phyloP scores from a whole-genome alignment of 1,139 yeast species.

The Debaryomyces fabryi region DNA sequence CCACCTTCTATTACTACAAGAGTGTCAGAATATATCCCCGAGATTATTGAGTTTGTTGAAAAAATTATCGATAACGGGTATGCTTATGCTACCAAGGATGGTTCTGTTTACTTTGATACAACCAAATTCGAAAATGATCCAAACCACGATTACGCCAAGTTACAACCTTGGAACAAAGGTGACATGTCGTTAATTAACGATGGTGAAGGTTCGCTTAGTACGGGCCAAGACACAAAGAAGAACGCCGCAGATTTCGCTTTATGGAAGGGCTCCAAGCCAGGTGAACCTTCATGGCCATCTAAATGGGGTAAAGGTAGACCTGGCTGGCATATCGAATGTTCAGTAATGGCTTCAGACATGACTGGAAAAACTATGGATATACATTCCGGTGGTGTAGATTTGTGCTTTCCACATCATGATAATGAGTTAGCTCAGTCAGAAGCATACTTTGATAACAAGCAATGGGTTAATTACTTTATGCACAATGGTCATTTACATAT shows the following conservation, averaged over 20 bases:
- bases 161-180: slow-evolving; percentile 98
- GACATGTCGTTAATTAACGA: slow-evolving; percentile 83
- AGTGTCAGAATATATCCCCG: slow-evolving; percentile 96
- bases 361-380: slow-evolving; percentile 86
- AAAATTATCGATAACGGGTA: slow-evolving; percentile 76
- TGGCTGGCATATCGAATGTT: slow-evolving; percentile 99
- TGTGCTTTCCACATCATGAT: slow-evolving; percentile 99
- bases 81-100: slow-evolving; percentile 81
- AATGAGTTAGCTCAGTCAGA: slow-evolving; percentile 97
- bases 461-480: slow-evolving; percentile 95
- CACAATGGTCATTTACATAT: slow-evolving; percentile 98
- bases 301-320: slow-evolving; percentile 97
- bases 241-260: slow-evolving; percentile 88
- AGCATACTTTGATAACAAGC: slow-evolving; percentile 84
- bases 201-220: slow-evolving; percentile 88
- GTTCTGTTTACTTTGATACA: slow-evolving; percentile 95
- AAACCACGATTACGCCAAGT: slow-evolving; percentile 85
- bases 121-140: slow-evolving; percentile 71
- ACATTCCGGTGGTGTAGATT: slow-evolving; percentile 95
- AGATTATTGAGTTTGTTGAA: slow-evolving; percentile 78
- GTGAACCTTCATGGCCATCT: slow-evolving; percentile 95
- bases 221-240: slow-evolving; percentile 57
- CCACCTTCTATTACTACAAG: slow-evolving; percentile 88
- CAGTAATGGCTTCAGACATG: slow-evolving; percentile 95
- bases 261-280: slow-evolving; percentile 96